phyloP scores from a whole-genome alignment of 2,329 filamentous ascomycete species.

The Pseudocercospora pini-densiflorae region DNA sequence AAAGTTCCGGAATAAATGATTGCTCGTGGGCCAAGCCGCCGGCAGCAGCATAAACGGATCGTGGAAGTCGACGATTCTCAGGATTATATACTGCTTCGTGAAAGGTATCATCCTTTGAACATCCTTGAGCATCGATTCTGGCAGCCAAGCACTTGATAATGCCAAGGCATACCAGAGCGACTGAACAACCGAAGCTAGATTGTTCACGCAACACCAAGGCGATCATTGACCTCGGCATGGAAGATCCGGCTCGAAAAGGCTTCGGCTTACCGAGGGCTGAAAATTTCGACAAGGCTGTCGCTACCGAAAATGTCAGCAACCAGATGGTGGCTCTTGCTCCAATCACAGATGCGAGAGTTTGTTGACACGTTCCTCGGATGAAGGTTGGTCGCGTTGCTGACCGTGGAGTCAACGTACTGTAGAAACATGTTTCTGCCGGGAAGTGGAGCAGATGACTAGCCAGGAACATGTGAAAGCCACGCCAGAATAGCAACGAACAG shows the following conservation, averaged over 20 bases:
- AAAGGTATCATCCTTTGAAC: too few species aligned
- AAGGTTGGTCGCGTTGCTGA: neutral
- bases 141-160: neutral
- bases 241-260: neutral
- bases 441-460: constrained; percentile 4
- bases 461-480: constrained; percentile 6
- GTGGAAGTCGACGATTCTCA: neutral
- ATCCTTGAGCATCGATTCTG: neutral
- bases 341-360: neutral
- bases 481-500: neutral
- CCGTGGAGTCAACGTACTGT: neutral
- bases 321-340: neutral
- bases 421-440: neutral
- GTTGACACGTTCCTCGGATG: neutral
- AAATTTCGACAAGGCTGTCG: constrained; percentile 3
- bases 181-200: too few species aligned
- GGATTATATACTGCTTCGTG: neutral
- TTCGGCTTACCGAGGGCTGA: neutral
- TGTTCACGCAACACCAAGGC: too few species aligned
- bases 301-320: constrained; percentile 1
- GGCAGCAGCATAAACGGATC: neutral
- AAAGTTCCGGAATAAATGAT: too few species aligned
- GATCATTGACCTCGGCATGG: neutral
- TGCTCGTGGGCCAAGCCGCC: neutral
- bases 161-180: neutral